Percentiles rank a stretch among this genome's conserved stretches.
phyloP scores from a whole-genome alignment of 768 basidiomycete species.

The Candolleomyces aberdarensis region DNA sequence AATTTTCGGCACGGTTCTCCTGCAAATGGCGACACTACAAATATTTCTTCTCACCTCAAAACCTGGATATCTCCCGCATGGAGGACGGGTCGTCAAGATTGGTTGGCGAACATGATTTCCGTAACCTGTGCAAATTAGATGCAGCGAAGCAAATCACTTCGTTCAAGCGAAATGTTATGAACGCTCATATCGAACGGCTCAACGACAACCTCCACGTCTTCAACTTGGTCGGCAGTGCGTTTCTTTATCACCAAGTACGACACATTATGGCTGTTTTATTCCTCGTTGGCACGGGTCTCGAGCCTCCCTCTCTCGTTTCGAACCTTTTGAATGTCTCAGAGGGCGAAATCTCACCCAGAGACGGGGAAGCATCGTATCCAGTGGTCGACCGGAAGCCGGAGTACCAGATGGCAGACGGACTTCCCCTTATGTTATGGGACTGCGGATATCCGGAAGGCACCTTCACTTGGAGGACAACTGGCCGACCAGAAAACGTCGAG shows the following conservation, averaged over 20 bases:
- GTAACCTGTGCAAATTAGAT: constrained; percentile 94
- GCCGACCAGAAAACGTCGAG: constrained; percentile 28
- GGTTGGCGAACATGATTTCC: constrained; percentile 90
- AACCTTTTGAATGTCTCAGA: constrained; percentile 70
- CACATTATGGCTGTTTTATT: constrained; percentile 18
- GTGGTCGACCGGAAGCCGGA: constrained; percentile 74
- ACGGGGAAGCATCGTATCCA: constrained; percentile 31
- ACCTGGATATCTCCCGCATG: constrained; percentile 75
- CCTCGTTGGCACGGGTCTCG: constrained; percentile 15
- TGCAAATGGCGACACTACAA: constrained; percentile 93
- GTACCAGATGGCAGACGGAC: constrained; percentile 91
- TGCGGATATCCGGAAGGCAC: constrained; percentile 69
- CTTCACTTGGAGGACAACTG: constrained; percentile 70
- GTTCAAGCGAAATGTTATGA: constrained; percentile 51
- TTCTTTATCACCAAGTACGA: constrained; percentile 75
- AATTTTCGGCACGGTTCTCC: constrained; percentile 86
- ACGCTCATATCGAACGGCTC: constrained; percentile 10
- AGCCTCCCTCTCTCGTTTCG: constrained; percentile 59
- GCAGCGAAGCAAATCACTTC: constrained; percentile 85
- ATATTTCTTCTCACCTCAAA: constrained; percentile 81
- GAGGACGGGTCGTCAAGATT: constrained; percentile 65
- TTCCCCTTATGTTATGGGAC: constrained; percentile 91
- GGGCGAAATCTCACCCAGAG: constrained; percentile 33
- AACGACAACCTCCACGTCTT: constrained; percentile 12
- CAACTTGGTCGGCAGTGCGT: constrained; percentile 79